A percentile compares a stretch with the other conserved stretches of the same genome.
These are phyloP conservation scores for Phialemonium atrogriseum DNA, from an alignment of 2,329 filamentous ascomycete genomes.

Conservation along the genomic window DNA sequence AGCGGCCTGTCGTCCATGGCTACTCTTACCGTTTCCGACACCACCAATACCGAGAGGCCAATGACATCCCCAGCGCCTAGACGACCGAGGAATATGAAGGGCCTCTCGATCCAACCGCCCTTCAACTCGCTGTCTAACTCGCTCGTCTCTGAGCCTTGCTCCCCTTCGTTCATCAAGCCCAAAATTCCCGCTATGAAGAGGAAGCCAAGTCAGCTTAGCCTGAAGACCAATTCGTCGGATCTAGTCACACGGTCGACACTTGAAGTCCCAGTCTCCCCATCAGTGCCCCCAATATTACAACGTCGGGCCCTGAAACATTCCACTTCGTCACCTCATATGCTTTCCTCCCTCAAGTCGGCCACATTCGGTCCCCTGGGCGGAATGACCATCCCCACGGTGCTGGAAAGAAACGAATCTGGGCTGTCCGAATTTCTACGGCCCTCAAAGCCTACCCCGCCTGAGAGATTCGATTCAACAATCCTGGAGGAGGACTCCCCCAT, in stretches of 20 bases:
- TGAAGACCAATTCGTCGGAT: conserved; percentile 62
- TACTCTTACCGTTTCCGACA: conserved; percentile 36
- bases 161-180: conserved; percentile 74
- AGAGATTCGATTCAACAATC: conserved; percentile 33
- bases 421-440: conserved; percentile 51
- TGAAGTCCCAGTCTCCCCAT: conserved; percentile 48
- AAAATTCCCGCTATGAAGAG: conserved; percentile 61
- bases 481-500: conserved; percentile 51
- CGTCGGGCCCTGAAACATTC: conserved; percentile 59
- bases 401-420: conserved; percentile 52
- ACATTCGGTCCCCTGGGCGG: conserved; percentile 54
- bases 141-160: conserved; percentile 57
- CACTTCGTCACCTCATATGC: conserved; percentile 59
- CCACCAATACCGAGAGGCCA: conserved; percentile 39
- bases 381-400: conserved; percentile 54
- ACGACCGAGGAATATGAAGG: conserved; percentile 76
- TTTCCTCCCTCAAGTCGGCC: conserved; percentile 48
- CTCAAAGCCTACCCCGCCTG: conserved; percentile 28
- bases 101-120: conserved; percentile 67
- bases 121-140: conserved; percentile 39
- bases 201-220: conserved; percentile 69
- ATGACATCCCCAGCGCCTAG: conserved; percentile 63
- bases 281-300: conserved; percentile 50
- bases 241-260: conserved; percentile 39
- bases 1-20: conserved; percentile 37